phyloP scores from a whole-genome alignment of 2,329 filamentous ascomycete genomes.

The Teratosphaeria nubilosa region DNA sequence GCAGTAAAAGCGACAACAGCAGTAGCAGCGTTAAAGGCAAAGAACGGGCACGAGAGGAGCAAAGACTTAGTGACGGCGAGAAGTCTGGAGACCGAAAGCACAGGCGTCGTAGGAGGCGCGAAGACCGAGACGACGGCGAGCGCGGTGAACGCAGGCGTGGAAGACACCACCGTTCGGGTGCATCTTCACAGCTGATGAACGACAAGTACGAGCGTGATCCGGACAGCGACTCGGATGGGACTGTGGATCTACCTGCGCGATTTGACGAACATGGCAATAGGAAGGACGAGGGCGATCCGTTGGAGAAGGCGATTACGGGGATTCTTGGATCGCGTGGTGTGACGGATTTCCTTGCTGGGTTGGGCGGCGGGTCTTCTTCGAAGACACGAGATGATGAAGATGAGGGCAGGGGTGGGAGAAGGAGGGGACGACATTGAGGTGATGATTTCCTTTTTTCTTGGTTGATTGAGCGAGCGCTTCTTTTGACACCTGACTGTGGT shows the following conservation, averaged over 20 bases:
- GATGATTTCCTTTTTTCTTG: neutral
- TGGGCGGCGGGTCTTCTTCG: conserved; percentile 1
- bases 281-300: conserved; percentile 16
- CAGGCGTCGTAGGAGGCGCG: conserved; percentile 11
- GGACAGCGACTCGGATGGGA: conserved; percentile 20
- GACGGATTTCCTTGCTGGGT: conserved; percentile 1
- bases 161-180: neutral
- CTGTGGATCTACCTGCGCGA: conserved; percentile 26
- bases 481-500: neutral
- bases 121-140: conserved; percentile 7
- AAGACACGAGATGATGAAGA: neutral
- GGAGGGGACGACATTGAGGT: conserved; percentile 2
- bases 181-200: conserved; percentile 12
- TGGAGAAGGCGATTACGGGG: conserved; percentile 1
- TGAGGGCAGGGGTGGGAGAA: conserved; percentile 2
- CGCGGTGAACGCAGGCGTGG: neutral
- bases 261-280: conserved; percentile 27
- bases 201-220: conserved; percentile 18
- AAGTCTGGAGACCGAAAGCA: conserved; percentile 11
- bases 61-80: conserved; percentile 11
- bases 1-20: neutral
- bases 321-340: conserved; percentile 4
- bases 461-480: neutral
- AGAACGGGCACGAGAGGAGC: conserved; percentile 2
- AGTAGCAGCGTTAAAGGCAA: conserved; percentile 5